Conservation (phyloP, 306 rosid species). For the Purshia tridentata region DNA sequence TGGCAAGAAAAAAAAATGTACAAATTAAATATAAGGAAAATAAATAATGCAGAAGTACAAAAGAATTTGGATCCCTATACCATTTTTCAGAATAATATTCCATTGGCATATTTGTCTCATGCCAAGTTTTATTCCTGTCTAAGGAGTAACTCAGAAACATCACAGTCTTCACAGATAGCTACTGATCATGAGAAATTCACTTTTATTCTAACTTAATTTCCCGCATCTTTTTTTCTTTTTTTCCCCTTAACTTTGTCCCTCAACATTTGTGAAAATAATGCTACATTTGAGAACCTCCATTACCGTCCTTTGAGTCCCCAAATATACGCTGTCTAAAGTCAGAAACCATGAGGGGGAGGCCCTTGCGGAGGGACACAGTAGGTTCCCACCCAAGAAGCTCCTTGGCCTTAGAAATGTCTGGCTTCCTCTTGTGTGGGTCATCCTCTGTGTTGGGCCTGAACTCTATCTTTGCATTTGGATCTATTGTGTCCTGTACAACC, state of each 20-base stretch:
- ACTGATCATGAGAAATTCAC: not conserved
- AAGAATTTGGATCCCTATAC: not conserved
- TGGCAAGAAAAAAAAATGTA: not conserved
- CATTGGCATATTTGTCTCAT: constrained; percentile 22
- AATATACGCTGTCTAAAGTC: constrained; percentile 79
- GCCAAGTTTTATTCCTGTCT: constrained; percentile 28
- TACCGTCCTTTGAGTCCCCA: constrained; percentile 44
- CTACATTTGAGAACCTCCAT: constrained; percentile 19
- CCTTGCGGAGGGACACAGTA: constrained; percentile 72
- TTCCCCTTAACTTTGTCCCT: constrained; percentile 1
- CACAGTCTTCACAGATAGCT: constrained; percentile 8
- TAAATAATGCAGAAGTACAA: constrained; percentile 8
- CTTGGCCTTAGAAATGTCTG: constrained; percentile 86
- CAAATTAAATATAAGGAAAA: not conserved
- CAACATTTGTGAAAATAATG: not conserved
- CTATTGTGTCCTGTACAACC: constrained; percentile 92
- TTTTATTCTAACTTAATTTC: constrained; percentile 20
- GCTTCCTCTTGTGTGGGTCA: constrained; percentile 95
- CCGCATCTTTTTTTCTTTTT: constrained; percentile 12
- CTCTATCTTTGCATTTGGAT: constrained; percentile 83
- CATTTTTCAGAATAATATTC: constrained; percentile 14
- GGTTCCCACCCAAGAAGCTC: constrained; percentile 95
- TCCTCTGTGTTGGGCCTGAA: constrained; percentile 92
- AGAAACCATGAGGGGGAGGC: constrained; percentile 83
- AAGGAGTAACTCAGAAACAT: constrained; percentile 12